phyloP scores from a whole-genome alignment of 805 yeast species.

The Wickerhamomyces queroliae region DNA sequence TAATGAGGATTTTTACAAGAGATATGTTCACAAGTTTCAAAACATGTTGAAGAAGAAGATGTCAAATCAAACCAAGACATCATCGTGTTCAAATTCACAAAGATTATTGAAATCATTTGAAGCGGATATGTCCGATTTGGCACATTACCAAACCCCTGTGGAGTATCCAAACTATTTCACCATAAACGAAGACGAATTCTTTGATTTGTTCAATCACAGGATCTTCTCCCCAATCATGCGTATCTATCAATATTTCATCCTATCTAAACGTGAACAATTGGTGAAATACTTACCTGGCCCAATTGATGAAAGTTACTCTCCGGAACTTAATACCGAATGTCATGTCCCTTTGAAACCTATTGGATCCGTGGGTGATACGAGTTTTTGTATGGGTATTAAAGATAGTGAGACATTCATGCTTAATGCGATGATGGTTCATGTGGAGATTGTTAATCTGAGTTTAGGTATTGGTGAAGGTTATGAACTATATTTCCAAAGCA shows the following conservation, averaged over 20 bases:
- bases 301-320: conserved; percentile 11
- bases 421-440: conserved; percentile 18
- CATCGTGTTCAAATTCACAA: neutral
- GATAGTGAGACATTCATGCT: conserved; percentile 14
- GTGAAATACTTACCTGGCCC: conserved; percentile 8
- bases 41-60: conserved; percentile 4
- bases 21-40: conserved; percentile 9
- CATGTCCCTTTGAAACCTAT: conserved; percentile 17
- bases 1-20: conserved; percentile 10
- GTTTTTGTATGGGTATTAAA: conserved; percentile 18
- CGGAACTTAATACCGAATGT: conserved; percentile 5
- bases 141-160: conserved; percentile 11
- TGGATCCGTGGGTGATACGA: conserved; percentile 17
- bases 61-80: neutral
- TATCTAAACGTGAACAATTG: conserved; percentile 5
- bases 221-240: conserved; percentile 6
- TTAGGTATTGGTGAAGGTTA: conserved; percentile 23
- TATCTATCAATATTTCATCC: conserved; percentile 6
- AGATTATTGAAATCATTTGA: neutral
- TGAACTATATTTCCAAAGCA: conserved; percentile 17
- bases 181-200: conserved; percentile 9
- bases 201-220: conserved; percentile 9
- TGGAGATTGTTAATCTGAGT: conserved; percentile 17
- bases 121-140: conserved; percentile 7
- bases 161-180: conserved; percentile 8